phyloP scores from a whole-genome alignment of 1,284 basidiomycete genomes.

The Violaceomyces palustris region DNA sequence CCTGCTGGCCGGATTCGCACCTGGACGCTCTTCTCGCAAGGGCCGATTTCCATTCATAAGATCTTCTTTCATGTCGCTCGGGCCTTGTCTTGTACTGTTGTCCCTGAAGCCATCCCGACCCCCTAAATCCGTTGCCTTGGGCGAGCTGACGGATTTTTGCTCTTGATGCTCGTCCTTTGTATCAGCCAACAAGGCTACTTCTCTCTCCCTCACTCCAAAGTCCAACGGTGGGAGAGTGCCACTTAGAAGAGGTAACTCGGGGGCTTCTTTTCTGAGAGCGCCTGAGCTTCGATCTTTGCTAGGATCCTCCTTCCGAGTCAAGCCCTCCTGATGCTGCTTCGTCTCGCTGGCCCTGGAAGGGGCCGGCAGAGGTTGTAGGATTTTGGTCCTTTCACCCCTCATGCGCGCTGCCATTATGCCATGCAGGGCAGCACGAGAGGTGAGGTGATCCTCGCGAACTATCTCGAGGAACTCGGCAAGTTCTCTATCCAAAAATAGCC shows the following conservation, averaged over 20 bases:
- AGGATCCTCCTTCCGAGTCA: too few relatives aligned
- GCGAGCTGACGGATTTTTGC: too few relatives aligned
- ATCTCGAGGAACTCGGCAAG: slow-evolving; percentile 73
- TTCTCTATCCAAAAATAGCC: slow-evolving; percentile 83
- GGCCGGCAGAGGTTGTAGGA: slow-evolving; percentile 45
- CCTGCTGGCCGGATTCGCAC: too few relatives aligned
- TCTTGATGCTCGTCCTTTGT: too few relatives aligned
- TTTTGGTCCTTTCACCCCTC: slow-evolving; percentile 47
- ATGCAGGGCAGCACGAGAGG: slow-evolving; percentile 38
- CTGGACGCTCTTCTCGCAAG: too few relatives aligned
- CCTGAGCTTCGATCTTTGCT: neutral
- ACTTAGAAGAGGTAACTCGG: slow-evolving; percentile 6
- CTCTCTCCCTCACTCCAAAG: slow-evolving; percentile 9
- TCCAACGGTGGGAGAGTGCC: slow-evolving; percentile 28
- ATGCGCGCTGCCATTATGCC: slow-evolving; percentile 51
- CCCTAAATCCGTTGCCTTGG: too few relatives aligned
- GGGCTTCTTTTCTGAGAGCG: slow-evolving; percentile 6
- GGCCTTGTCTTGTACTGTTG: too few relatives aligned
- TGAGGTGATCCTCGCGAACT: slow-evolving; percentile 61
- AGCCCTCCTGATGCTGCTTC: too few relatives aligned
- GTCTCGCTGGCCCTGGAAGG: slow-evolving; percentile 10
- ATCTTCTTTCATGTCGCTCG: too few relatives aligned
- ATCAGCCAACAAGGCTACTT: too few relatives aligned
- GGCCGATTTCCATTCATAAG: too few relatives aligned
- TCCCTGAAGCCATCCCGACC: neutral